A percentile compares a stretch with the other conserved stretches of the same genome.
phyloP scores from a whole-genome alignment of 73 alveolate genomes.

The Paramecium primaurelia region DNA sequence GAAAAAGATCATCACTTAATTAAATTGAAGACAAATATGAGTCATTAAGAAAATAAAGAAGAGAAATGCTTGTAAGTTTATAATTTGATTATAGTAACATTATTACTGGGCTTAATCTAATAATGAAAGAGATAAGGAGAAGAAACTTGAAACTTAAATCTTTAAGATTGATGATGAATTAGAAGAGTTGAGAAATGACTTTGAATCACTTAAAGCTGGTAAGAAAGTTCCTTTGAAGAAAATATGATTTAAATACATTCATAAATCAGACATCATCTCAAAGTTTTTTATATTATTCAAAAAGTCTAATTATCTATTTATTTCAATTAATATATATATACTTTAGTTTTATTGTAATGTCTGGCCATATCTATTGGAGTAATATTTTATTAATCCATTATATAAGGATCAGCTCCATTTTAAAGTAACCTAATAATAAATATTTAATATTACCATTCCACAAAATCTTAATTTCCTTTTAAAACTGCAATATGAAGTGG shows the following conservation, averaged over 20 bases:
- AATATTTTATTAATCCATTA: slow-evolving; percentile 40
- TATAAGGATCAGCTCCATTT: slow-evolving; percentile 61
- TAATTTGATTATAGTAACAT: background rate
- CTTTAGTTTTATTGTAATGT: background rate
- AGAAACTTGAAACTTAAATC: slow-evolving; percentile 1
- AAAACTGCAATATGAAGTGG: slow-evolving; percentile 63
- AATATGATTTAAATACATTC: background rate
- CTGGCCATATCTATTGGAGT: slow-evolving; percentile 62
- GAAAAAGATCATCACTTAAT: background rate
- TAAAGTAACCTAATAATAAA: background rate
- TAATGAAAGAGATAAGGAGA: slow-evolving; percentile 26
- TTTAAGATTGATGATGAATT: slow-evolving; percentile 50
- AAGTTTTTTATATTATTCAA: background rate
- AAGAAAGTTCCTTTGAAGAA: slow-evolving; percentile 15
- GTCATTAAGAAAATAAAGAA: background rate
- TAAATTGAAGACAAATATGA: slow-evolving; percentile 8
- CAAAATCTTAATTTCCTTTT: slow-evolving; percentile 15
- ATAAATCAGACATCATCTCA: background rate
- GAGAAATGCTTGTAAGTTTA: background rate
- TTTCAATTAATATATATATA: background rate
- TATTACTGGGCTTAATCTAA: slow-evolving; percentile 32
- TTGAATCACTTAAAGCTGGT: slow-evolving; percentile 5
- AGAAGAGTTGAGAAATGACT: slow-evolving; percentile 3
- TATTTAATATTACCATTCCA: background rate
- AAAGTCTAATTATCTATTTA: background rate